Conservation (phyloP, 164 flowering plant genomes). For the Aristolochia contorta region DNA sequence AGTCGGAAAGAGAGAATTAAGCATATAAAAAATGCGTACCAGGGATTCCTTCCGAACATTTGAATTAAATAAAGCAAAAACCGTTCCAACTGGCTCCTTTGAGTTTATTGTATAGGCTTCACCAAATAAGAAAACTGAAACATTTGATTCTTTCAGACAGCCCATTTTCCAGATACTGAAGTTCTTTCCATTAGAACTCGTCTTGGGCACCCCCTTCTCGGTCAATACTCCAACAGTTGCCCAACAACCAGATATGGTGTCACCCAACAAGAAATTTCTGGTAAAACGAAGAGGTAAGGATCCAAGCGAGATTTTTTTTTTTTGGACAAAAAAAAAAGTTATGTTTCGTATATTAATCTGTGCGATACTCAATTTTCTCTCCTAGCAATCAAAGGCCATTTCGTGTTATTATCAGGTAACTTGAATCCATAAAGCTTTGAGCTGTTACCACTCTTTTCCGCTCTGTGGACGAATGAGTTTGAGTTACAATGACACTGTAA, state of each 20-base stretch:
- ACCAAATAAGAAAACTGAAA: conserved; percentile 80
- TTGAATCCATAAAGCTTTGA: too few relatives aligned
- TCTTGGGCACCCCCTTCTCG: conserved; percentile 57
- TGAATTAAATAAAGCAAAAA: conserved; percentile 63
- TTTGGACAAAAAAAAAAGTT: too few relatives aligned
- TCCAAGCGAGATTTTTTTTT: too few relatives aligned
- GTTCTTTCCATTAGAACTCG: conserved; percentile 67
- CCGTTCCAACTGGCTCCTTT: conserved; percentile 57
- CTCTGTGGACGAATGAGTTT: too few relatives aligned
- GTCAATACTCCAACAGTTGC: conserved; percentile 77
- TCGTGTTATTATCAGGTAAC: too few relatives aligned
- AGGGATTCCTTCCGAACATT: conserved; percentile 51
- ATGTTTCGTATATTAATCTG: too few relatives aligned
- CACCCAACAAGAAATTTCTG: conserved; percentile 68
- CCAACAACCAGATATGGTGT: conserved; percentile 77
- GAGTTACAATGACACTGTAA: too few relatives aligned
- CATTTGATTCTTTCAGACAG: conserved; percentile 48
- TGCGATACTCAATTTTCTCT: too few relatives aligned
- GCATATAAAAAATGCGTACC: conserved; percentile 25
- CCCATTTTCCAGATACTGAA: conserved; percentile 76
- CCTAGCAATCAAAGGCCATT: too few relatives aligned
- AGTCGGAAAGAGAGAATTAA: neutral
- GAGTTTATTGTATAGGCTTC: conserved; percentile 59
- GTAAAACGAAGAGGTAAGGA: neutral
- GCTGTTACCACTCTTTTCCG: too few relatives aligned